A percentile compares a stretch with the other conserved stretches of the same genome.
Evolutionary conservation across 2,329 filamentous ascomycete species (phyloP).

Genomic region (Thelonectria rubi): DNA sequence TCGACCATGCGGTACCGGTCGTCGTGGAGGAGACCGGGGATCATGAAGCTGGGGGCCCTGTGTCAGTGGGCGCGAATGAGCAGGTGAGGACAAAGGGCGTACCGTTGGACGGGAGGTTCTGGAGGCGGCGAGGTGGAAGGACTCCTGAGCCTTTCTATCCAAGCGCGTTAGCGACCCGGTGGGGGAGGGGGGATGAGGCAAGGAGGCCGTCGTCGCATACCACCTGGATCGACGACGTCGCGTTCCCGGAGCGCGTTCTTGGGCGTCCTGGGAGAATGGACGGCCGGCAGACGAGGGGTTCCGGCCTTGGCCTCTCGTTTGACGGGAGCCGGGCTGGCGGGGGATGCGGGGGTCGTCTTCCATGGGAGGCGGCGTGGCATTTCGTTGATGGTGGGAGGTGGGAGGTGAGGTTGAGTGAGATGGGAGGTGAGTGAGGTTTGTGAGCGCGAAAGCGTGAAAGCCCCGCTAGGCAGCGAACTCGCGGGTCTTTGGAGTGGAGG

Average conservation of each 20-base stretch:
- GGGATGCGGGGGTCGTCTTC: slow-evolving; percentile 48
- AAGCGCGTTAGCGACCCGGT: background rate
- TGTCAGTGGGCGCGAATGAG: background rate
- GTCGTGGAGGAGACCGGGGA: slow-evolving; percentile 70
- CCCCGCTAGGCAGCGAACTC: background rate
- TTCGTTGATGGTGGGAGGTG: slow-evolving; percentile 9
- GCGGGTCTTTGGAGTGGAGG: too few relatives aligned
- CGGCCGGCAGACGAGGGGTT: slow-evolving; percentile 14
- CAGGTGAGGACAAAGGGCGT: slow-evolving; percentile 7
- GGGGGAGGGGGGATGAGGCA: background rate
- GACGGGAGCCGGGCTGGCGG: slow-evolving; percentile 16
- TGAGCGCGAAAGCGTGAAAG: background rate
- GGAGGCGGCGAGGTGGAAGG: slow-evolving; percentile 63
- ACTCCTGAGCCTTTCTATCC: slow-evolving; percentile 44
- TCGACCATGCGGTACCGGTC: slow-evolving; percentile 85
- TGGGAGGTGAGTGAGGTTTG: background rate
- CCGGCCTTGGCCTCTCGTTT: slow-evolving; percentile 24
- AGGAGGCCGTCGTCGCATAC: slow-evolving; percentile 26
- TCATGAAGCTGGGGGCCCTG: slow-evolving; percentile 66
- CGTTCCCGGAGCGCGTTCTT: slow-evolving; percentile 34
- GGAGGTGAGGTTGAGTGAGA: slow-evolving; percentile 3
- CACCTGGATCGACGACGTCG: slow-evolving; percentile 36
- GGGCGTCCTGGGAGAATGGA: slow-evolving; percentile 18
- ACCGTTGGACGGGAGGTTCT: slow-evolving; percentile 58
- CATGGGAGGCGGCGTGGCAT: slow-evolving; percentile 65